Evolutionary conservation across 2,329 filamentous ascomycete species (phyloP), one percentile per base, ranked within the genome.

Genomic region (Cladosporium velox): DNA sequence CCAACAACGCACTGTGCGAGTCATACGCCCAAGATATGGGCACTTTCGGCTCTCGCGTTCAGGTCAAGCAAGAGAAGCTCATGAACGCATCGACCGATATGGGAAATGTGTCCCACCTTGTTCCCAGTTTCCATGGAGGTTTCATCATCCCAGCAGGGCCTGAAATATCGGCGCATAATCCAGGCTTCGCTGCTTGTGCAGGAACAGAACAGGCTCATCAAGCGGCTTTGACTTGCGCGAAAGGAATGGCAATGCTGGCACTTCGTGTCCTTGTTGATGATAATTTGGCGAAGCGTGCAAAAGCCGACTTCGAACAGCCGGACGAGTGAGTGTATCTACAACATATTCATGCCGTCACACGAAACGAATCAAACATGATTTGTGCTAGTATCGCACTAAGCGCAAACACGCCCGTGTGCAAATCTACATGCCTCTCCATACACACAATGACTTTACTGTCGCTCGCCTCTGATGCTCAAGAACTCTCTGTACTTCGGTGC

Each of bases 401-500:
- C 2, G 38, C 38, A n/a, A 44, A 28, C 15, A 7, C 47, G 11
- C 47, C 21, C 24, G 28, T 14, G 47, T 26, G 47, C 11, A 15
- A 5, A 28, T 18, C 21, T n/a, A 44, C 15, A n/a, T 44, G 38
- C 7, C 18, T n/a, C 18, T 7, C 3, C 18, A 44, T n/a, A n/a
- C 18, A n/a, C 7, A 44, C 38, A 44, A 44, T n/a, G 4, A 2
- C 5, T 2, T 55, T 30, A 55, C 28, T 55, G 28, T 18, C 47
- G 35, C 30, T 64, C 51, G 4, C 61, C 64, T 44, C 63, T 67
- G 51, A 67, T 32, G 10, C 59, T 60, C 34, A 67, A 62, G 51
- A 66, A 67, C 28, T 66, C 54, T 55, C 65, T 64, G 54, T 66
- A 69, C 41, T 64, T 69, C 7, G 67, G 66, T 15, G 65, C 67